Conservation (phyloP, 2,329 filamentous ascomycete genomes). For the Neonectria sp. region DNA sequence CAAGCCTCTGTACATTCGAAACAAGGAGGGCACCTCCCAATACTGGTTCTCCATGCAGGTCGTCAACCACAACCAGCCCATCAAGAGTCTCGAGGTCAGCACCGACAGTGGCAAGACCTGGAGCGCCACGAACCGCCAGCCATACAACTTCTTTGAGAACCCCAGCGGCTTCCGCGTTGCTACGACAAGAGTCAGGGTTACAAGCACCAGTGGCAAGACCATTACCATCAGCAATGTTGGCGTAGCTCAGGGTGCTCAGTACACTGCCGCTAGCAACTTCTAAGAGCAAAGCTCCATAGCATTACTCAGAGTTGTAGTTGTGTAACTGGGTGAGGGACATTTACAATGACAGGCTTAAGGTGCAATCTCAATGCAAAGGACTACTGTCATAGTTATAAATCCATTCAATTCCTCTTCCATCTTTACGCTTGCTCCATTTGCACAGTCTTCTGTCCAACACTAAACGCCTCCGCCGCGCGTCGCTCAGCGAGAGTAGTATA, state of each 20-base stretch:
- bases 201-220: conserved; percentile 64
- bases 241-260: conserved; percentile 53
- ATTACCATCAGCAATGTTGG: conserved; percentile 67
- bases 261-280: conserved; percentile 52
- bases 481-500: conserved; percentile 44
- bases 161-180: conserved; percentile 68
- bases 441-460: conserved; percentile 13
- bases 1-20: conserved; percentile 58
- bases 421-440: neutral
- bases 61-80: conserved; percentile 72
- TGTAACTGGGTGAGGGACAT: neutral
- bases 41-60: conserved; percentile 69
- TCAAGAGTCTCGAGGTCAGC: conserved; percentile 72
- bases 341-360: neutral
- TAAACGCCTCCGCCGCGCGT: conserved; percentile 47
- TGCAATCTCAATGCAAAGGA: neutral
- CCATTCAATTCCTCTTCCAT: neutral
- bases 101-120: conserved; percentile 73
- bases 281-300: conserved; percentile 6
- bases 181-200: conserved; percentile 70
- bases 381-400: neutral
- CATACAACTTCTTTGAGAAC: conserved; percentile 76
- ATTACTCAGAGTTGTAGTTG: neutral
- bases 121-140: conserved; percentile 66
- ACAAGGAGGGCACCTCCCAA: conserved; percentile 60